Conservation (phyloP, 768 basidiomycete genomes). For the Scleroderma bovista region DNA sequence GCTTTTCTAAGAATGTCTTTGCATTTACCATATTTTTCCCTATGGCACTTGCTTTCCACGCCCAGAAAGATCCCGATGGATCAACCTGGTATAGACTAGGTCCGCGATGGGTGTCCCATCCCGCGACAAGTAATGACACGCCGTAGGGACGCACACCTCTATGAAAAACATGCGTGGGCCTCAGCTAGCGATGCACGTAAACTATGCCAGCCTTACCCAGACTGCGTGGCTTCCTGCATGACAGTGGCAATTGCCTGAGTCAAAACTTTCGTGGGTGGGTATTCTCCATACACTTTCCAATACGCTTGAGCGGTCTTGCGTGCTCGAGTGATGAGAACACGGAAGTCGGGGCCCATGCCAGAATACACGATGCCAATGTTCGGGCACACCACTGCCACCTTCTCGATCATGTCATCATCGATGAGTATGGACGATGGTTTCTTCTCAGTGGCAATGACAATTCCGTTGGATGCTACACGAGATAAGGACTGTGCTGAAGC, state of each 20-base stretch:
- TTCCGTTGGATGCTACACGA: conserved; percentile 87
- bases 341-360: conserved; percentile 99
- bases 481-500: conserved; percentile 10
- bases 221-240: conserved; percentile 99
- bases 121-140: conserved; percentile 93
- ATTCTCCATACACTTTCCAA: conserved; percentile 99
- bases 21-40: conserved; percentile 99
- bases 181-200: conserved; percentile 20
- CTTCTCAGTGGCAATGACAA: conserved; percentile 99
- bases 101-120: conserved; percentile 93
- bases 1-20: conserved; percentile 98
- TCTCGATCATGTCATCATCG: conserved; percentile 97
- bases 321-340: conserved; percentile 88
- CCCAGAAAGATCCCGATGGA: conserved; percentile 99
- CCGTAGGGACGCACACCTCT: conserved; percentile 99
- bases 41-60: conserved; percentile 99
- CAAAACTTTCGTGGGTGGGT: conserved; percentile 92
- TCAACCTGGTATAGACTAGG: conserved; percentile 98
- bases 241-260: conserved; percentile 97
- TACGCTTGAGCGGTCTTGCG: conserved; percentile 98
- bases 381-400: conserved; percentile 94
- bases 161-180: conserved; percentile 31
- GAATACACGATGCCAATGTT: conserved; percentile 99
- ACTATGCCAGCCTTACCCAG: conserved; percentile 59
- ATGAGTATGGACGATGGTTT: conserved; percentile 97